A percentile compares a stretch with the other conserved stretches of the same genome.
Conservation (phyloP, 1,139 yeast genomes). For the Blastobotrys apis region DNA sequence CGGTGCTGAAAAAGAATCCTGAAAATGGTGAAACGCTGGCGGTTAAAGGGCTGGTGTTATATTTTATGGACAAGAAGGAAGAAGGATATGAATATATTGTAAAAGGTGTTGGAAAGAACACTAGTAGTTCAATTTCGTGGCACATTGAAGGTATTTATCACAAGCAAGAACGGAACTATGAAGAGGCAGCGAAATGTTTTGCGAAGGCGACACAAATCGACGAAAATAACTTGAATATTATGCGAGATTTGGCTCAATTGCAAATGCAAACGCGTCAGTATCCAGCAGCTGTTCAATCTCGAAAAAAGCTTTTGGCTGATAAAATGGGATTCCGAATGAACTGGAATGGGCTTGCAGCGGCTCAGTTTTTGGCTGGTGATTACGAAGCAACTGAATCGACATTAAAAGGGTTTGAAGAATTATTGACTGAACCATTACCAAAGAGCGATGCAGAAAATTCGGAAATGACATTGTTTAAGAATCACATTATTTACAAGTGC, state of each 20-base stretch:
- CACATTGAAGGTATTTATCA: conserved; percentile 86
- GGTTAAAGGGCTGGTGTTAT: conserved; percentile 71
- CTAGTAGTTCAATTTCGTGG: conserved; percentile 61
- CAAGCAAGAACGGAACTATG: conserved; percentile 63
- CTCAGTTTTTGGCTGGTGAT: conserved; percentile 73
- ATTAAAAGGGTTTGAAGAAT: conserved; percentile 65
- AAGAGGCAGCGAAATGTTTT: conserved; percentile 77
- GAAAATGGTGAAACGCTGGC: conserved; percentile 79
- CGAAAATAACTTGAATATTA: conserved; percentile 70
- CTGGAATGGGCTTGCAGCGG: conserved; percentile 88
- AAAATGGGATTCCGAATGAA: conserved; percentile 76
- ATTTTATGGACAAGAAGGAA: conserved; percentile 47
- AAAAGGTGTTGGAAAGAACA: conserved; percentile 57
- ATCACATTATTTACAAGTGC: conserved; percentile 55
- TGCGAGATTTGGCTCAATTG: conserved; percentile 75
- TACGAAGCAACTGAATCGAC: conserved; percentile 65
- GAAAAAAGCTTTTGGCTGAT: conserved; percentile 66
- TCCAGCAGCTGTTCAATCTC: conserved; percentile 54
- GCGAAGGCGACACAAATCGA: conserved; percentile 75
- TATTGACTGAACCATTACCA: conserved; percentile 47
- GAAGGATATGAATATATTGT: conserved; percentile 64
- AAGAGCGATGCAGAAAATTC: conserved; percentile 60
- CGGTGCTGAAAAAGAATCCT: conserved; percentile 69
- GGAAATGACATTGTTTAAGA: conserved; percentile 74
- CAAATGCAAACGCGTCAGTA: conserved; percentile 79